Evolutionary conservation across 371 early-diverging fungal genomes (phyloP).

Genomic region (Lichtheimia corymbifera): DNA sequence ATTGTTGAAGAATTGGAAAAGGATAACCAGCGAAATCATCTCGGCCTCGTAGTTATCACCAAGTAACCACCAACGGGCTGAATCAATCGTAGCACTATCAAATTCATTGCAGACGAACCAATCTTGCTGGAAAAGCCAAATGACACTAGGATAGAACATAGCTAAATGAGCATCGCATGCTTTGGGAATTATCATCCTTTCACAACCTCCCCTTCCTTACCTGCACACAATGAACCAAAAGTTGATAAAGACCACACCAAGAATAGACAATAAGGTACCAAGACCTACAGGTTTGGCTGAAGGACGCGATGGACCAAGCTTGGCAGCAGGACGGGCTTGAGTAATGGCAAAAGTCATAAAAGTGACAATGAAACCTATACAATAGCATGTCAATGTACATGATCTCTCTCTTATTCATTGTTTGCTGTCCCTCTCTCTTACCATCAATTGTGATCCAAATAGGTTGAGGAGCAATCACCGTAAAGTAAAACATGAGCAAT

Average conservation of each 20-base stretch:
- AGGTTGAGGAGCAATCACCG: slow-evolving; percentile 56
- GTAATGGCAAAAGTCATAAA: slow-evolving; percentile 71
- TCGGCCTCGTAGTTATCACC: slow-evolving; percentile 79
- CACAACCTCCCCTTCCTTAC: no score
- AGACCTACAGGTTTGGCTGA: slow-evolving; percentile 72
- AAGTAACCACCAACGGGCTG: slow-evolving; percentile 77
- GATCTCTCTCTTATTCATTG: neutral
- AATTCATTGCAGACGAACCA: slow-evolving; percentile 80
- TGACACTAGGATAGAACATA: slow-evolving; percentile 26
- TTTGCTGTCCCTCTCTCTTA: neutral
- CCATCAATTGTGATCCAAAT: slow-evolving; percentile 81
- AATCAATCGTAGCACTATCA: slow-evolving; percentile 62
- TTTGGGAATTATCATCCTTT: neutral
- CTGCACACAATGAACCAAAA: slow-evolving; percentile 56
- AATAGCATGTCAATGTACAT: neutral
- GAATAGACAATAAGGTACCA: slow-evolving; percentile 64
- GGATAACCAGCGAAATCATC: slow-evolving; percentile 56
- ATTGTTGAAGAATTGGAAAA: slow-evolving; percentile 67
- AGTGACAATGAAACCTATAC: slow-evolving; percentile 48
- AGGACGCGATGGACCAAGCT: slow-evolving; percentile 62
- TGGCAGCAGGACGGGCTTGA: slow-evolving; percentile 58
- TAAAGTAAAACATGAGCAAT: slow-evolving; percentile 73
- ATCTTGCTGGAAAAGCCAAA: slow-evolving; percentile 63
- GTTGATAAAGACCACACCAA: slow-evolving; percentile 72
- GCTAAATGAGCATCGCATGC: neutral